Conservation (phyloP, 495 filamentous ascomycete genomes). For the Copromyces sp. region DNA sequence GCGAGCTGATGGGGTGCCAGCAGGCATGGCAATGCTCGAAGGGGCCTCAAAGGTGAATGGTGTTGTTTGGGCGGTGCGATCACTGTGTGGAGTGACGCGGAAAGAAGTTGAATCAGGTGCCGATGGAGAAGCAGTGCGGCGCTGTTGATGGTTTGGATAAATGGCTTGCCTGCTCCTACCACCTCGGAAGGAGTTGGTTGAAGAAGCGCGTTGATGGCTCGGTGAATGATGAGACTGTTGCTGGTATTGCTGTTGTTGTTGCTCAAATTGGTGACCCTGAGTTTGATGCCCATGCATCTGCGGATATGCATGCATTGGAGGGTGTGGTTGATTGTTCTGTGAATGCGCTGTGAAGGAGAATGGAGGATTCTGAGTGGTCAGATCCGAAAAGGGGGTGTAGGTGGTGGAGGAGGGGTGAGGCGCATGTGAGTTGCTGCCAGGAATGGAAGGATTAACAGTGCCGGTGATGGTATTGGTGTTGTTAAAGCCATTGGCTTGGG, state of each 20-base stretch:
- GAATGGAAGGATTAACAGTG: background rate
- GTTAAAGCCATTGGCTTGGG: background rate
- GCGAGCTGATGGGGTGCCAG: constrained; percentile 4
- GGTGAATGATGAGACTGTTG: background rate
- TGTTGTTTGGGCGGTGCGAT: constrained; percentile 17
- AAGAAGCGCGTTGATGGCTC: constrained; percentile 1
- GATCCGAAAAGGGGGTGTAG: background rate
- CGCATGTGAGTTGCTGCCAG: background rate
- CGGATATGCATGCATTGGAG: background rate
- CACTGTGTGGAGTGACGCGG: constrained; percentile 10
- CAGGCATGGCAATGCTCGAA: constrained; percentile 19
- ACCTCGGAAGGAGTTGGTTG: constrained; percentile 11
- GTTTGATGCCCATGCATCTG: background rate
- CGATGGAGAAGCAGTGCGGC: constrained; percentile 12
- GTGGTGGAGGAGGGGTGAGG: background rate
- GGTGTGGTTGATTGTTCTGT: background rate
- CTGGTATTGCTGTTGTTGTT: constrained; percentile 2
- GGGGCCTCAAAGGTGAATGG: constrained; percentile 21
- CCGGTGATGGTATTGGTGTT: background rate
- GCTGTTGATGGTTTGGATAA: background rate
- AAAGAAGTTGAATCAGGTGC: constrained; percentile 1
- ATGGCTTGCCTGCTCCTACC: constrained; percentile 3
- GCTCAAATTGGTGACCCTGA: background rate
- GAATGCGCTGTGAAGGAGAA: background rate
- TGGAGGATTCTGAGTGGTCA: background rate